Base-by-base conservation (phyloP, 441 rosid species). In the Viola pubescens region DNA sequence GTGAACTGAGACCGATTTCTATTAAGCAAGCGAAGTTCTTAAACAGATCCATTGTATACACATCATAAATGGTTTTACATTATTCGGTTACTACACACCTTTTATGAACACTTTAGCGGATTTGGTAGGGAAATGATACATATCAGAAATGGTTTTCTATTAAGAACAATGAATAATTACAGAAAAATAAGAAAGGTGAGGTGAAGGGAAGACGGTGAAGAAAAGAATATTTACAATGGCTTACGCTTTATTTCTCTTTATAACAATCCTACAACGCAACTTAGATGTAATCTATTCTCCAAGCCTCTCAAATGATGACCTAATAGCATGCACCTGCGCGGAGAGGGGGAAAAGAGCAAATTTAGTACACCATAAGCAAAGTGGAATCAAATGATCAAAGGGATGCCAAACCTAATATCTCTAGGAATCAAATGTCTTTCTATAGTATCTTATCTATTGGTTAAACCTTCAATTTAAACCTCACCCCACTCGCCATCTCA, bases 231-330 rank as follows among this genome's bases (percentile, higher is more conserved):
- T 82, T 82, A 85, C 58, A 26, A 26, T 26, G 34, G 76, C 60
- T 51, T 64, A 73, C 52, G 63, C 48, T 46, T 53, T 14, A 37
- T 39, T 63, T 56, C 65, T 59, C 62, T 57, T 76, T 59, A 83
- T 81, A 82, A 71, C 70, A 82, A 81, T 50, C 91, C 96, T 59
- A 82, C 88, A 41, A 75, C 91, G 76, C 94, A 88, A 60, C 82
- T 85, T 56, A 86, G 75, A 61, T 82, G 94, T 74, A 88, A 79
- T 64, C 91, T 80, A 77, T 80, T 88, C 75, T 88, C 96, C 86
- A 75, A 62, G 61, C 79, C 73, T 75, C 71, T 56, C 38, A 67
- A 56, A 56, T 67, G 71, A 67, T 67, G 71, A 12, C 65, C 71
- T 4, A 67, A 57, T 45, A 67, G 51, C 71, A 67, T 67, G 50